A percentile compares a stretch with the other conserved stretches of the same genome.
These are phyloP conservation scores for Aspergillus flavus DNA, from an alignment of 2,329 filamentous ascomycete genomes.

Conservation along the genomic window DNA sequence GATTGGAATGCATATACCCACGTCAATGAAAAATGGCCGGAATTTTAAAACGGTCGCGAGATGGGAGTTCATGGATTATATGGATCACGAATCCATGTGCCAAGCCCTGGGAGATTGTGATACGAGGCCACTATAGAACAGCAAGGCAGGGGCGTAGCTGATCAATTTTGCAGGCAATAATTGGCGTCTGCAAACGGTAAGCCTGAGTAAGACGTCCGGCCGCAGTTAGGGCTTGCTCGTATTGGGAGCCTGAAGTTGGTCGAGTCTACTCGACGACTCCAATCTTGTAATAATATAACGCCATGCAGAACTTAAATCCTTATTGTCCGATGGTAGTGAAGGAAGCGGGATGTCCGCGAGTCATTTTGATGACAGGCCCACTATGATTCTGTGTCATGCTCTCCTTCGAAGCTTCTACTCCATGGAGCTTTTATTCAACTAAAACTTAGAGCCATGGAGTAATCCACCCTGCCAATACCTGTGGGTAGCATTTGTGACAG, in stretches of 20 bases:
- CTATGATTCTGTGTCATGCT: not conserved
- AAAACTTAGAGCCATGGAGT: not conserved
- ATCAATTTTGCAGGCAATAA: not conserved
- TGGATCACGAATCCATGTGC: not conserved
- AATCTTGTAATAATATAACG: not conserved
- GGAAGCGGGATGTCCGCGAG: not conserved
- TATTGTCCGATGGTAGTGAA: not conserved
- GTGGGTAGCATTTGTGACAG: not conserved
- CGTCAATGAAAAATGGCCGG: not conserved
- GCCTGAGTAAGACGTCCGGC: not conserved
- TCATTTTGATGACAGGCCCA: not conserved
- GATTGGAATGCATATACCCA: constrained; percentile 5
- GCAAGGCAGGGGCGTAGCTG: not conserved
- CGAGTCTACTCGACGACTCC: not conserved
- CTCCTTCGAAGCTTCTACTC: not conserved
- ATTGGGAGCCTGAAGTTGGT: not conserved
- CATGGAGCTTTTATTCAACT: not conserved
- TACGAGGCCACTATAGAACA: not conserved
- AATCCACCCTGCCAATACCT: not conserved
- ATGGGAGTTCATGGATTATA: not conserved
- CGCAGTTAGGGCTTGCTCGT: not conserved
- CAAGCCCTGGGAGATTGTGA: no score
- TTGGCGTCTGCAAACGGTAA: not conserved
- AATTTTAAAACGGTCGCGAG: not conserved
- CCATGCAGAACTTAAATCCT: not conserved